Conservation (phyloP, 192 early-diverging fungal species). For the Gamsiella multidivaricata region DNA sequence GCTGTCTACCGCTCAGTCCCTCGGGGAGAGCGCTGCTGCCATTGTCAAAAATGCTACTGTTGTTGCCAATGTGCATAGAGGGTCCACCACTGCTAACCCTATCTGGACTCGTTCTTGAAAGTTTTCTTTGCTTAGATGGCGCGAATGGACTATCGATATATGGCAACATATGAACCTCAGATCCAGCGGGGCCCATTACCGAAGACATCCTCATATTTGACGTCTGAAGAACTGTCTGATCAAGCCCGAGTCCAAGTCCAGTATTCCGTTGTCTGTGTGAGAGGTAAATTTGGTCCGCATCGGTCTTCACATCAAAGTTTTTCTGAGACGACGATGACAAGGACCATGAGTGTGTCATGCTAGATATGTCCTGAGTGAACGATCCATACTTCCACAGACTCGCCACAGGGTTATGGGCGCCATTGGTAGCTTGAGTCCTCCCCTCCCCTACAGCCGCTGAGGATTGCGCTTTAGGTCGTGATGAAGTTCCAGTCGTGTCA, state of each 20-base stretch:
- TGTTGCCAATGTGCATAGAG: too few relatives aligned
- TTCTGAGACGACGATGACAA: slow-evolving; percentile 6
- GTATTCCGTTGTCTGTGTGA: slow-evolving; percentile 9
- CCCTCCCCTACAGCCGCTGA: slow-evolving; percentile 31
- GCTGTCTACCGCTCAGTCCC: too few relatives aligned
- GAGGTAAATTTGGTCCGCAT: neutral
- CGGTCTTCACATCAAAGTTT: neutral
- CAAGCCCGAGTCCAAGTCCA: neutral
- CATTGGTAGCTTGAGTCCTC: slow-evolving; percentile 1
- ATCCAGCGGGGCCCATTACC: neutral
- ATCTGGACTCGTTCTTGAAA: neutral
- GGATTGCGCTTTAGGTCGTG: neutral
- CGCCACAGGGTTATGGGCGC: slow-evolving; percentile 4
- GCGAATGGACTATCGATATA: slow-evolving; percentile 3
- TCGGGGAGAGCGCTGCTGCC: too few relatives aligned
- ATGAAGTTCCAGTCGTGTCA: neutral
- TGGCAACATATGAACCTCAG: neutral
- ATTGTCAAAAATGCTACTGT: too few relatives aligned
- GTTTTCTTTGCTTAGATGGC: too few relatives aligned
- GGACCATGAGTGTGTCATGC: slow-evolving; percentile 11
- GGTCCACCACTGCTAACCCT: neutral
- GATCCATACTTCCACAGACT: slow-evolving; percentile 45
- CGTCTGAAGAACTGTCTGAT: neutral
- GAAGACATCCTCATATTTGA: neutral
- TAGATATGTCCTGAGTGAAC: slow-evolving; percentile 15